These are phyloP conservation scores for Hepatocystis sp. DNA, from an alignment of 169 alveolate species.

Conservation along the genomic window DNA sequence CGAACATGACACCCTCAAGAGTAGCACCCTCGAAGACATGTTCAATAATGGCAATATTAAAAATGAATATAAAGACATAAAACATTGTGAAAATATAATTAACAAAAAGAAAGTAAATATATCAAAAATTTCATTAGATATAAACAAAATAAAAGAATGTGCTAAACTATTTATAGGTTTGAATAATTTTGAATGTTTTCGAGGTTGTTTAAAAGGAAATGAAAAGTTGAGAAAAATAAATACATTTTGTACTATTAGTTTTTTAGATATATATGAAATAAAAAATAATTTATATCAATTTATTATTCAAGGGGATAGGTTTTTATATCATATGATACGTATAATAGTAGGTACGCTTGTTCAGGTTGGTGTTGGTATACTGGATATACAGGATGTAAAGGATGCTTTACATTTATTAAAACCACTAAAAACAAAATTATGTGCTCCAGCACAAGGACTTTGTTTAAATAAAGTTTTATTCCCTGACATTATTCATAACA, in stretches of 20 bases:
- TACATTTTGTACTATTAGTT: conserved; percentile 40
- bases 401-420: conserved; percentile 35
- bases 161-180: conserved; percentile 40
- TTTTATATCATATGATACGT: conserved; percentile 84
- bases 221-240: conserved; percentile 30
- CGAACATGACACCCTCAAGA: neutral
- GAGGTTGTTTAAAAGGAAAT: conserved; percentile 56
- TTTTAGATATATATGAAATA: conserved; percentile 40
- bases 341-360: conserved; percentile 80
- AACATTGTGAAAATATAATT: conserved; percentile 25
- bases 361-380: conserved; percentile 77
- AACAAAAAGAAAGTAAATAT: conserved; percentile 9
- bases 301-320: conserved; percentile 81
- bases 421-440: conserved; percentile 62
- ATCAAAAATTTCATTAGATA: conserved; percentile 24
- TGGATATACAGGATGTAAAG: conserved; percentile 9
- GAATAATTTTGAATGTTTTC: conserved; percentile 51
- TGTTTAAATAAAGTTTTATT: conserved; percentile 38
- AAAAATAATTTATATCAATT: conserved; percentile 55
- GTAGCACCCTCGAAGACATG: neutral
- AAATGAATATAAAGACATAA: conserved; percentile 3
- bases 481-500: neutral
- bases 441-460: conserved; percentile 70
- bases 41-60: neutral
- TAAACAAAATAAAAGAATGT: conserved; percentile 54